Evolutionary conservation across 2,329 filamentous ascomycete species (phyloP).

Genomic region (Cytospora schulzeri): DNA sequence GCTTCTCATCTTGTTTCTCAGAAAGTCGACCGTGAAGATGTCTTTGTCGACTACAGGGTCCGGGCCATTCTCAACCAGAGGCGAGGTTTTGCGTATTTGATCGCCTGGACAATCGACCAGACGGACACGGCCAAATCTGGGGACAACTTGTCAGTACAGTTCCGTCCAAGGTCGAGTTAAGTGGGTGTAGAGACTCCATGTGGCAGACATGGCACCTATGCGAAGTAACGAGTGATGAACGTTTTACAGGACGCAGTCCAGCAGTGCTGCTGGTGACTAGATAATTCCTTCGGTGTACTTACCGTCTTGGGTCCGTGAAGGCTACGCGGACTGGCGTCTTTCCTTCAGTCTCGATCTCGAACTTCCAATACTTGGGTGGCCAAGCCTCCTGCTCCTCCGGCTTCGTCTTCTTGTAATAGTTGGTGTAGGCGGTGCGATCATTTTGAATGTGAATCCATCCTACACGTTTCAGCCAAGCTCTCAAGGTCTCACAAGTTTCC

Average conservation of each 20-base stretch:
- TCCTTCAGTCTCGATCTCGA: slow-evolving; percentile 68
- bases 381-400: slow-evolving; percentile 64
- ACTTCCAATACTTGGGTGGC: slow-evolving; percentile 92
- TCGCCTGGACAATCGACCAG: slow-evolving; percentile 78
- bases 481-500: slow-evolving; percentile 12
- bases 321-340: slow-evolving; percentile 62
- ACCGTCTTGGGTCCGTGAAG: slow-evolving; percentile 79
- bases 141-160: background rate
- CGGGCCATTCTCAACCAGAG: slow-evolving; percentile 88
- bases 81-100: slow-evolving; percentile 74
- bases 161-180: background rate
- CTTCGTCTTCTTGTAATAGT: slow-evolving; percentile 76
- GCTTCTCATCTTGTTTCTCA: slow-evolving; percentile 68
- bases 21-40: slow-evolving; percentile 73
- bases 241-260: background rate
- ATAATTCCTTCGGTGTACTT: background rate
- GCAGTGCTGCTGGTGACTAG: background rate
- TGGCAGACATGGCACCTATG: background rate
- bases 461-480: slow-evolving; percentile 48
- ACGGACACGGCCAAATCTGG: slow-evolving; percentile 69
- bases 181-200: background rate
- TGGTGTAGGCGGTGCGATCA: slow-evolving; percentile 75
- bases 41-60: slow-evolving; percentile 86
- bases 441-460: slow-evolving; percentile 88
- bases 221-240: background rate